Evolutionary conservation across 164 flowering plant species (phyloP), one percentile per base, ranked within the genome.

Genomic region (Paratinospora sagittata): DNA sequence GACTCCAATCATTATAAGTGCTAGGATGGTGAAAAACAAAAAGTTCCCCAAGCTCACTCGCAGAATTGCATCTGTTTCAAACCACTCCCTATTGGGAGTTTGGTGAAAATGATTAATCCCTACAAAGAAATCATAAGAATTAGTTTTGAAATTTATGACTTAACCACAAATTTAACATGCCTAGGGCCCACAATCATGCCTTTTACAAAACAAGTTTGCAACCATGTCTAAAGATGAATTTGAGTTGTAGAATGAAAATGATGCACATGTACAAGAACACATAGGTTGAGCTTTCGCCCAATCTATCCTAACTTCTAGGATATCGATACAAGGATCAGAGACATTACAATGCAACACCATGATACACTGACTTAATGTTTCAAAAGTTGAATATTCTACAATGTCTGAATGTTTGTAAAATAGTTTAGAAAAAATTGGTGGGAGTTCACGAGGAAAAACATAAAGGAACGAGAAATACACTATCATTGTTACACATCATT

Each of bases 11-110:
- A 96, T 96, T 39, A 93, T 27, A 71, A 88, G 8, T 43, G 99
- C 82, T 16, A 96, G 76, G 72, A 83, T 84, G 24, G 98, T 87
- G 81, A 96, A 93, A 66, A 96, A 96, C 13, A 93, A 76, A 76
- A 89, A 96, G 80, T 96, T 96, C 36, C 99, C 99, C 86, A 91
- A 86, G 86, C 99, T 96, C 75, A 96, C 99, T 13, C 99, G 92
- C 65, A 96, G 79, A 63, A 96, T 98, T 16, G 99, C 99, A 86
- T 93, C 99, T 24, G 97, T 91, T 80, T 96, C 90, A 72, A 96
- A 96, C 99, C 99, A 96, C 74, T 96, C 98, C 73, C 88, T 84
- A 66, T 79, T 75, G 27, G 98, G 99, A 43, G 97, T 91, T 72
- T 87, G 79, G 52, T 84, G 88, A 71, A 96, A 96, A 82, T 87